phyloP scores from a whole-genome alignment of 352 stramenopile species.

The Peronospora destructor region DNA sequence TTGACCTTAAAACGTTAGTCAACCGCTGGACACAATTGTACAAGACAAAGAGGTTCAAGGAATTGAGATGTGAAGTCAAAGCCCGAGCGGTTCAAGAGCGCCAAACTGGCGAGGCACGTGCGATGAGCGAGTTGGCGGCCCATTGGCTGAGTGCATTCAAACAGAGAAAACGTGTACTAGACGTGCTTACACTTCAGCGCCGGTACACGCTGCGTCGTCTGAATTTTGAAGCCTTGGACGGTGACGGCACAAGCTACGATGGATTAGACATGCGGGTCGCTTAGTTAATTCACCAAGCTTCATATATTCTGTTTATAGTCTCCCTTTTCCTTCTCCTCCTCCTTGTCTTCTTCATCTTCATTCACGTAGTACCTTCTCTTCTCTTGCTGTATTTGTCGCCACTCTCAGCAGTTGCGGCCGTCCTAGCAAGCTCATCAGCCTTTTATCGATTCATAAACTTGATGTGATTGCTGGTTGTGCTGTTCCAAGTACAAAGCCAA shows the following conservation, averaged over 20 bases:
- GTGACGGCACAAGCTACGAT: background rate
- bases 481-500: slow-evolving; percentile 38
- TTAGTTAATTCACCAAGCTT: slow-evolving; percentile 9
- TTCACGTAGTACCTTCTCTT: slow-evolving; percentile 5
- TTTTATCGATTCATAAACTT: slow-evolving; percentile 25
- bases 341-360: slow-evolving; percentile 7
- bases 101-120: background rate
- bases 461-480: slow-evolving; percentile 14
- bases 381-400: slow-evolving; percentile 4
- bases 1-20: slow-evolving; percentile 37
- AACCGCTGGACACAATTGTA: slow-evolving; percentile 62
- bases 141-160: slow-evolving; percentile 43
- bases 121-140: slow-evolving; percentile 18
- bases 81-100: slow-evolving; percentile 1
- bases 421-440: slow-evolving; percentile 7
- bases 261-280: slow-evolving; percentile 6
- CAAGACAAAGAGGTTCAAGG: slow-evolving; percentile 32
- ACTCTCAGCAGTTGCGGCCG: background rate
- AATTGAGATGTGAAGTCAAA: slow-evolving; percentile 35
- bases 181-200: slow-evolving; percentile 40
- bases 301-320: slow-evolving; percentile 11
- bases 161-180: slow-evolving; percentile 32
- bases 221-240: slow-evolving; percentile 23
- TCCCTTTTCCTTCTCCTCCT: slow-evolving; percentile 7
- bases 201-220: slow-evolving; percentile 38